Base-by-base conservation (phyloP, 257 asterid species). In the Solanum dulcamara region DNA sequence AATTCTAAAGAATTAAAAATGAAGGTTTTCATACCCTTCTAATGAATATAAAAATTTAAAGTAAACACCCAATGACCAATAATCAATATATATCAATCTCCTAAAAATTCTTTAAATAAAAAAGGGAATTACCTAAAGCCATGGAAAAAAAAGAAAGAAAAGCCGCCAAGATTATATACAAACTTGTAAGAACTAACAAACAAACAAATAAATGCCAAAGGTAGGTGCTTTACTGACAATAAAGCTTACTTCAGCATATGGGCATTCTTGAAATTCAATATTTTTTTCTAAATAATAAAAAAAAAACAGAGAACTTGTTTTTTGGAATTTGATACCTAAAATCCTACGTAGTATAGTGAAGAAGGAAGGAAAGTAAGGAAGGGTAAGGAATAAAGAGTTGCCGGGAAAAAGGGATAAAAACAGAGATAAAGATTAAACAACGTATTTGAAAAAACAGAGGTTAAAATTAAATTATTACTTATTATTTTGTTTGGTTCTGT, bases 41-140 rank as follows among this genome's bases (percentile, higher is more conserved):
- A 74, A 85, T 50, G 74, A 85, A 88, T 75, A 72, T 84, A n/a
- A 84, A 88, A 85, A 82, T 28, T 59, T 77, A 85, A 81, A 86
- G 75, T 24, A 50, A 68, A 67, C 81, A 66, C 66, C 81, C 10
- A 48, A 37, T 24, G 62, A 38, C 40, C 64, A 13, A 50, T 55
- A 53, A 46, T 59, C 48, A 83, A n/a, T 37, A 38, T 44, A 81
- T 53, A 7, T 85, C 89, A 89, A 86, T 81, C 64, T 68, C 53
- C 81, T 24, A 85, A 83, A 88, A 88, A 70, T 12, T 38, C 2
- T 55, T 55, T 59, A n/a, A n/a, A n/a, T 57, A 84, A 87, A 44
- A 84, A 33, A 20, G 70, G 15, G 88, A 85, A 85, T 88, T 46
- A 94, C 95, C 97, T 90, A 92, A 88, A 88, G 91, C 86, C 93